Evolutionary conservation across 2,329 filamentous ascomycete genomes (phyloP).

Genomic region (Pseudogymnoascus sp.): DNA sequence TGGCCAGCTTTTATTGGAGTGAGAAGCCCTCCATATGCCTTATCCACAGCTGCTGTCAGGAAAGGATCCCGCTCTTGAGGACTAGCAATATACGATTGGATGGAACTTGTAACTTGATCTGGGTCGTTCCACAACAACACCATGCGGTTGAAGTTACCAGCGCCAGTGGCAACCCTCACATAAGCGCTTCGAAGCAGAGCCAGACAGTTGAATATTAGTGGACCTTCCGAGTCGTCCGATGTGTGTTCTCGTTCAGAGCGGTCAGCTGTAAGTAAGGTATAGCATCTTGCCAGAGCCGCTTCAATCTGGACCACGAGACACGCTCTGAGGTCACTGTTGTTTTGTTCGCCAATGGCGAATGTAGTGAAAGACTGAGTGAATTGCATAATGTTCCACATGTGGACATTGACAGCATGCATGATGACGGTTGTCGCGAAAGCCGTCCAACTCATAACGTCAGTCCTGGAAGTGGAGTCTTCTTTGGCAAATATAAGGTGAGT

Average conservation of each 20-base stretch:
- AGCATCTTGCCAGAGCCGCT: neutral
- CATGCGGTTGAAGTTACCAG: conserved; percentile 12
- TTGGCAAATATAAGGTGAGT: neutral
- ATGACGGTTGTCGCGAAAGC: conserved; percentile 28
- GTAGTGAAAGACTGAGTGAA: conserved; percentile 25
- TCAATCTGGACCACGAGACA: neutral
- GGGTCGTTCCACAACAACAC: neutral
- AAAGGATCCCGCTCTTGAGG: conserved; percentile 11
- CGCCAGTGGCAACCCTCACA: conserved; percentile 26
- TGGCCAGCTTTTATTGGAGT: conserved; percentile 25
- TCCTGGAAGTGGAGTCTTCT: neutral
- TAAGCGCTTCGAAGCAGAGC: conserved; percentile 29
- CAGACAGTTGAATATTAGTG: conserved; percentile 29
- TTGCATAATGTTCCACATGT: conserved; percentile 31
- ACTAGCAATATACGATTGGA: neutral
- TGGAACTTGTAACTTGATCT: neutral
- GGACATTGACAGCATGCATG: conserved; percentile 31
- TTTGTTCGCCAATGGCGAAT: conserved; percentile 14
- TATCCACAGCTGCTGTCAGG: conserved; percentile 25
- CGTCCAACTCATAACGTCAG: conserved; percentile 13
- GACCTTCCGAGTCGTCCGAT: conserved; percentile 9
- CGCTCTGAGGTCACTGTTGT: neutral
- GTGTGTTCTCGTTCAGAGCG: neutral
- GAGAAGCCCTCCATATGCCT: conserved; percentile 26
- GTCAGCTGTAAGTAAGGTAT: neutral